Conservation (phyloP, 176 grass and related monocot species). For the Themeda triandra region DNA sequence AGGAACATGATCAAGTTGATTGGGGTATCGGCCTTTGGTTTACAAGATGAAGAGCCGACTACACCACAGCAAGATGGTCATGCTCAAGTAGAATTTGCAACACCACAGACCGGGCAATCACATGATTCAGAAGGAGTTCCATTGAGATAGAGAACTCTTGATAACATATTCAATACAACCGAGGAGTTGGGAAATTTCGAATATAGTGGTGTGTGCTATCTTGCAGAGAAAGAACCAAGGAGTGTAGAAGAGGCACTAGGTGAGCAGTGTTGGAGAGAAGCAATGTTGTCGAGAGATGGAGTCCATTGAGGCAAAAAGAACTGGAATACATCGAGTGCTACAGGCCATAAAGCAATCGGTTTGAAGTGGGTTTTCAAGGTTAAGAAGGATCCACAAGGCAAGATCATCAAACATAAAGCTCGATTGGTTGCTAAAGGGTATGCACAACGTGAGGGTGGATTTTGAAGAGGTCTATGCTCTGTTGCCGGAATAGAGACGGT, state of each 20-base stretch:
- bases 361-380: background rate
- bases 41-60: too few relatives aligned
- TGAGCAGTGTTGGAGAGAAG: background rate
- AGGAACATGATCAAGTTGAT: rapidly evolving
- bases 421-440: background rate
- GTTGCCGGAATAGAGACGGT: background rate
- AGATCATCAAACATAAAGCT: background rate
- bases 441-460: background rate
- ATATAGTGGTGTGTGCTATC: background rate
- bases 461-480: background rate
- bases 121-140: too few relatives aligned
- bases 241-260: background rate
- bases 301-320: background rate
- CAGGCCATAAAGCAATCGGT: too few relatives aligned
- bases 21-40: too few relatives aligned
- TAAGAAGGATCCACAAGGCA: background rate
- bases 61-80: too few relatives aligned
- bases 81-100: too few relatives aligned
- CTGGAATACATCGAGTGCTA: too few relatives aligned
- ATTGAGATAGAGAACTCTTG: background rate
- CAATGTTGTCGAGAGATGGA: background rate
- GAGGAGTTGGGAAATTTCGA: background rate
- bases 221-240: background rate
- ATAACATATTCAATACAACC: background rate
- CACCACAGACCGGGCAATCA: too few relatives aligned